A percentile compares a stretch with the other conserved stretches of the same genome.
phyloP scores from a whole-genome alignment of 352 stramenopile genomes.

The Nothophytophthora sp. region DNA sequence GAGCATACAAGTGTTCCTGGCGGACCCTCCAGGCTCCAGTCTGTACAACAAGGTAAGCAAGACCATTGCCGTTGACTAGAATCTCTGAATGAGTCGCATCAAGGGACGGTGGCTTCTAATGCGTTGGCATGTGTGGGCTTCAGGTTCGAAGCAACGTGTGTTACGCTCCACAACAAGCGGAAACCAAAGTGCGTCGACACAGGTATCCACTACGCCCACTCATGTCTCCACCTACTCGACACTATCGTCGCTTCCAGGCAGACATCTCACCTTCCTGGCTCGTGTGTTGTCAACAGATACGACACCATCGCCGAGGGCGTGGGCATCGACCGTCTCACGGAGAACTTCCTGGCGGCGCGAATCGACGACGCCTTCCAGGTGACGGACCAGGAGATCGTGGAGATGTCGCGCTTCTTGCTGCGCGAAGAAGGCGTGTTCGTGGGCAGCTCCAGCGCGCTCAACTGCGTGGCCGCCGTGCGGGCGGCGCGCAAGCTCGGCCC shows the following conservation, averaged over 20 bases:
- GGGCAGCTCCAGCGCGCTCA: conserved; percentile 88
- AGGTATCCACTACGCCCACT: conserved; percentile 39
- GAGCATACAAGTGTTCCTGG: conserved; percentile 91
- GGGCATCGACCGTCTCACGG: conserved; percentile 96
- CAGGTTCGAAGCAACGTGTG: conserved; percentile 93
- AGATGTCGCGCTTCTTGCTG: conserved; percentile 97
- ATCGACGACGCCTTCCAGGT: conserved; percentile 91
- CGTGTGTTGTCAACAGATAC: conserved; percentile 67
- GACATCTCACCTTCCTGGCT: neutral
- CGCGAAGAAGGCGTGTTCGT: conserved; percentile 96
- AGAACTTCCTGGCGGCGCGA: conserved; percentile 94
- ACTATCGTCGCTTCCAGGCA: too few species aligned
- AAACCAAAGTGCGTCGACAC: conserved; percentile 92
- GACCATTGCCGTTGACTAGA: neutral
- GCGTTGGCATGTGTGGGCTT: neutral
- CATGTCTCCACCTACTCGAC: too few species aligned
- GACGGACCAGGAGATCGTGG: conserved; percentile 95
- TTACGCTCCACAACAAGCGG: conserved; percentile 94
- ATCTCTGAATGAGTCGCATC: neutral
- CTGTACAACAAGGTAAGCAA: conserved; percentile 93
- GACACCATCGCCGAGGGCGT: conserved; percentile 98
- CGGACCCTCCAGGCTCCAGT: conserved; percentile 96
- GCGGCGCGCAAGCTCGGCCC: conserved; percentile 72
- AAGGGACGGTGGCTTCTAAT: neutral
- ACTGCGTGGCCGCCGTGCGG: conserved; percentile 83